Evolutionary conservation across 495 filamentous ascomycete genomes (phyloP), one percentile per base, ranked within the genome.

Genomic region (Letharia columbiana): DNA sequence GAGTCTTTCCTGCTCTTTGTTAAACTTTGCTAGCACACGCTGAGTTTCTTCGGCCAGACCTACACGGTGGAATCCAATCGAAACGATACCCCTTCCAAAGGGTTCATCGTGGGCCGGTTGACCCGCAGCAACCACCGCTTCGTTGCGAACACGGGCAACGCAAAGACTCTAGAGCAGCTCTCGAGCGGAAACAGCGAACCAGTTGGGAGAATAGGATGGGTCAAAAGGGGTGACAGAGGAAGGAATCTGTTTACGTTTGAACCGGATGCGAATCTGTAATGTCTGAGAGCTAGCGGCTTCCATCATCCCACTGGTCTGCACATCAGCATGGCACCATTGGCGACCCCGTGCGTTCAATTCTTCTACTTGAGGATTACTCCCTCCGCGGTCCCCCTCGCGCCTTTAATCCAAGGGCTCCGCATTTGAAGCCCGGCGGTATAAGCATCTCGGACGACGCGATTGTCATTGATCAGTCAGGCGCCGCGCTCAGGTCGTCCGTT

Each of bases 31-130:
- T 20, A 11, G 17, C 3, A 63, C 11, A 17, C 20, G 2, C 44
- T 63, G 23, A 63, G 15, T 17, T 45, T 61, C 41, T 49, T 54
- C 40, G 17, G 39, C 37, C 60, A 85, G 83, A 85, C 83, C 28
- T 85, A 84, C 65, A 85, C 83, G 0, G 78, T 82, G 9, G 76
- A 81, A 49, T 85, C 78, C 64, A 66, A 74, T 39, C 79, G 82
- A 4, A 75, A 79, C 62, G 81, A 81, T 3, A 73, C 61, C 2
- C 81, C 81, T 0, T 39, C 65, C 11, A 68, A 67, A 61, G 82
- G 77, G 0, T 77, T 78, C 71, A 72, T 86, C 9, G 71, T 86
- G 0, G 83, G 82, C 2, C 71, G 82, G 33, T 67, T 86, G 62
- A 71, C 67, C 33, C 60, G 68, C 1, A 79, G 71, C 61, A 75